Percentiles rank a stretch among this genome's conserved stretches.
Evolutionary conservation across 2,329 filamentous ascomycete species (phyloP).

Genomic region (Beauveria australis): DNA sequence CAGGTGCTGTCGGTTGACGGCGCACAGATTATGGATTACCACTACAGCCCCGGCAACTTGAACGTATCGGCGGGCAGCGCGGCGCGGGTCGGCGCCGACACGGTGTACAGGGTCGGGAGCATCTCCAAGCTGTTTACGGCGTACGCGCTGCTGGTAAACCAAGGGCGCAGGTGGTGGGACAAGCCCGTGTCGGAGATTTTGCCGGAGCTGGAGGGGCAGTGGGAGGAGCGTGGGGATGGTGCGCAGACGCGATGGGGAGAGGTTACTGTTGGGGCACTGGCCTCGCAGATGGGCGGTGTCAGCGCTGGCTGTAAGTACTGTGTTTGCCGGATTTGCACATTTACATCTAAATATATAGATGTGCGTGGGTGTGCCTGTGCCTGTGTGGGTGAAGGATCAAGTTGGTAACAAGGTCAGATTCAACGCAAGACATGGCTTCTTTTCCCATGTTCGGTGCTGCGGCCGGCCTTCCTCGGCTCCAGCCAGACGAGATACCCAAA

Average conservation of each 20-base stretch:
- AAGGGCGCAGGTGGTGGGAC: not conserved
- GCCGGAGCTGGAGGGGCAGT: not conserved
- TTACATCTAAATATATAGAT: no score
- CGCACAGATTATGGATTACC: conserved; percentile 2
- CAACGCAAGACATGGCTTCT: not conserved
- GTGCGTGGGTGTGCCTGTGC: no score
- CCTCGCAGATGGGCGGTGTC: conserved; percentile 14
- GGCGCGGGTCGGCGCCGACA: not conserved
- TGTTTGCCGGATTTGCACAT: not conserved
- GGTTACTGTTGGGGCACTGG: conserved; percentile 14
- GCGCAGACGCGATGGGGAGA: conserved; percentile 12
- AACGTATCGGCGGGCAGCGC: conserved; percentile 14
- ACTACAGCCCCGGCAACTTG: conserved; percentile 10
- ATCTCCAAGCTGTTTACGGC: conserved; percentile 7
- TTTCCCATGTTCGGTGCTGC: not conserved
- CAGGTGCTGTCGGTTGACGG: conserved; percentile 8
- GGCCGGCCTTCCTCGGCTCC: not conserved
- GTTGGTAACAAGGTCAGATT: not conserved
- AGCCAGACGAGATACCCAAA: not conserved
- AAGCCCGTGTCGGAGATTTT: not conserved
- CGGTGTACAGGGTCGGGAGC: conserved; percentile 4
- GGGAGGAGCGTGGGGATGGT: not conserved
- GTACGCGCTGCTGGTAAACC: not conserved
- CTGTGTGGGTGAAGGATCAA: no score
- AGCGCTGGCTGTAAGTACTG: not conserved